Percentiles rank a stretch among this genome's conserved stretches.
Evolutionary conservation across 495 filamentous ascomycete genomes (phyloP).

Genomic region (Terfezia boudieri): DNA sequence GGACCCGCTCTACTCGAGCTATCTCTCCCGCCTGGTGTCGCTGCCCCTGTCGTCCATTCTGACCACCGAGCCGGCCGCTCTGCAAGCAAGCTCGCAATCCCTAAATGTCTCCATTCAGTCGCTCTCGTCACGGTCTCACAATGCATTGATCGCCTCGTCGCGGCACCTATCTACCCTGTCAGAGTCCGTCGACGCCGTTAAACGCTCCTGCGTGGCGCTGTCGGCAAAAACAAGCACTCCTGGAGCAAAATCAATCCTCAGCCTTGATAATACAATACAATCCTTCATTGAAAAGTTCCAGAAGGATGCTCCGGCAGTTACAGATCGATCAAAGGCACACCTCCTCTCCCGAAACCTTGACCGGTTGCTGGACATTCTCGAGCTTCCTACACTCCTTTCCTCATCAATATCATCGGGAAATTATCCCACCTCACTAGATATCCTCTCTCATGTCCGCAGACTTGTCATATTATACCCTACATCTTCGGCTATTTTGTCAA

Average conservation of each 20-base stretch:
- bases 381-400: slow-evolving; percentile 68
- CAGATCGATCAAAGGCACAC: slow-evolving; percentile 56
- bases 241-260: slow-evolving; percentile 2
- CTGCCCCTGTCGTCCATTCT: slow-evolving; percentile 52
- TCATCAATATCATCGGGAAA: slow-evolving; percentile 43
- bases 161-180: slow-evolving; percentile 51
- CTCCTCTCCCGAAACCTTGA: slow-evolving; percentile 78
- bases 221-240: slow-evolving; percentile 40
- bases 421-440: slow-evolving; percentile 75
- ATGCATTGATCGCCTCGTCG: slow-evolving; percentile 60
- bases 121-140: slow-evolving; percentile 80
- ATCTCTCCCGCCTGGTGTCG: slow-evolving; percentile 59
- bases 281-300: slow-evolving; percentile 68
- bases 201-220: slow-evolving; percentile 38
- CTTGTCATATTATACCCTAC: slow-evolving; percentile 62
- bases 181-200: slow-evolving; percentile 42
- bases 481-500: slow-evolving; percentile 48
- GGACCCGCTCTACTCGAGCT: slow-evolving; percentile 31
- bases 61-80: slow-evolving; percentile 52
- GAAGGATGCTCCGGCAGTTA: slow-evolving; percentile 34
- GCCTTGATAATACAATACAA: slow-evolving; percentile 55
- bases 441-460: slow-evolving; percentile 82
- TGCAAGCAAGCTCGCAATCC: slow-evolving; percentile 59
- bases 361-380: slow-evolving; percentile 70
- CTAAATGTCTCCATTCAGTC: slow-evolving; percentile 70